These are phyloP conservation scores for Chloris gayana DNA, from an alignment of 176 grass and related monocot species.

Conservation along the genomic window DNA sequence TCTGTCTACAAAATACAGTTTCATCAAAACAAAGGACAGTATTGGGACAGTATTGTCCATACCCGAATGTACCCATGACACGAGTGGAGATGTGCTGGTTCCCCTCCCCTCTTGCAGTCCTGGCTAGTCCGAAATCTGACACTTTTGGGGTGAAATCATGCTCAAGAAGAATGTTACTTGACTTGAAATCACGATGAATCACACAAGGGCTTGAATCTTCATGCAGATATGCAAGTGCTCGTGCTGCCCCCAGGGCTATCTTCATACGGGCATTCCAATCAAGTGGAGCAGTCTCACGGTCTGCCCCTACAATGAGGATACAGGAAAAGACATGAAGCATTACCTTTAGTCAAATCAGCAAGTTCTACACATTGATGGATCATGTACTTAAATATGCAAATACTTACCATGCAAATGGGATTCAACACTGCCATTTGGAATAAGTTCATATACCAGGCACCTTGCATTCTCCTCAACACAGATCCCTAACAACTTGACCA, in stretches of 20 bases:
- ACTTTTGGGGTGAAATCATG: conserved; percentile 95
- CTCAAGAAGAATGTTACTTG: conserved; percentile 95
- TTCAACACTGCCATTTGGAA: conserved; percentile 96
- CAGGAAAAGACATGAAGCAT: conserved; percentile 26
- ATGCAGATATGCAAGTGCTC: conserved; percentile 91
- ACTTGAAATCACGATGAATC: conserved; percentile 98
- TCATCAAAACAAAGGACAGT: background rate
- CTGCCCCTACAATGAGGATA: conserved; percentile 49
- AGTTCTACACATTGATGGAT: conserved; percentile 19
- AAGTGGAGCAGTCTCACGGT: conserved; percentile 67
- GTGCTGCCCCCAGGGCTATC: conserved; percentile 87
- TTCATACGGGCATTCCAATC: conserved; percentile 94
- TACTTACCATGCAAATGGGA: conserved; percentile 96
- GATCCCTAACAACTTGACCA: conserved; percentile 95
- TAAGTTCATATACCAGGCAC: conserved; percentile 94
- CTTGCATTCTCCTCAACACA: conserved; percentile 80
- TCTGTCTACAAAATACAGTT: conserved; percentile 14
- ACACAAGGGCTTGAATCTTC: conserved; percentile 98
- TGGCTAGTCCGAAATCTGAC: conserved; percentile 93
- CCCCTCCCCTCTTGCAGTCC: conserved; percentile 78
- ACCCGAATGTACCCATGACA: conserved; percentile 99
- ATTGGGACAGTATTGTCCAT: conserved; percentile 32
- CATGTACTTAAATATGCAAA: conserved; percentile 27
- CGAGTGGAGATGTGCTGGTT: conserved; percentile 90
- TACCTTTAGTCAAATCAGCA: conserved; percentile 25